Conservation (phyloP, 1,284 basidiomycete species). For the Tausonia pullulans region DNA sequence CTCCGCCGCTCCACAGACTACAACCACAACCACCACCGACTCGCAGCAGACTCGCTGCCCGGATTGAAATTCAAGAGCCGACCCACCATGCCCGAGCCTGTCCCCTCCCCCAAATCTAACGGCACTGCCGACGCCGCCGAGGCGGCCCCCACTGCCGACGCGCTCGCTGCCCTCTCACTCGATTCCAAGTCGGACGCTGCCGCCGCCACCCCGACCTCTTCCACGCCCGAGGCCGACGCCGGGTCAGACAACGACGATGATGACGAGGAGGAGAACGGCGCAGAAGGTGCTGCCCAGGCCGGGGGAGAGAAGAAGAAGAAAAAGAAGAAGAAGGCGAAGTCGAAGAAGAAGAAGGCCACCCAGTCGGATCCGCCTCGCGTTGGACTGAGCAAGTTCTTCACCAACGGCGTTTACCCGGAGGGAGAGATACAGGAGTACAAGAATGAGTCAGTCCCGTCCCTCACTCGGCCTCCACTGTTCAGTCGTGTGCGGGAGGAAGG, state of each 20-base stretch:
- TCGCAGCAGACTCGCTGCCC: too few species aligned
- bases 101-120: too few species aligned
- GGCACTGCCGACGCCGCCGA: too few species aligned
- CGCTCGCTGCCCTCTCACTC: too few species aligned
- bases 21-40: too few species aligned
- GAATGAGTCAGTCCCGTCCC: conserved; percentile 42
- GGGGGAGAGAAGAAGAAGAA: conserved; percentile 42
- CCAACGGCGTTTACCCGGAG: conserved; percentile 73
- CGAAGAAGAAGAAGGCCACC: conserved; percentile 59
- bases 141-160: too few species aligned
- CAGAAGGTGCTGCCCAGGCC: not conserved
- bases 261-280: not conserved
- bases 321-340: conserved; percentile 90
- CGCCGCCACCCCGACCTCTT: not conserved
- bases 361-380: conserved; percentile 93
- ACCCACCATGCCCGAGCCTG: too few species aligned
- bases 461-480: not conserved
- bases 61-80: too few species aligned
- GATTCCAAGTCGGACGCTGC: too few species aligned
- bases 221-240: not conserved
- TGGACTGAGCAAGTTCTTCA: conserved; percentile 80
- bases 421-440: conserved; percentile 85
- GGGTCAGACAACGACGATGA: conserved; percentile 9
- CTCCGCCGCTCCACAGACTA: too few species aligned
- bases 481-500: not conserved